Evolutionary conservation across 192 early-diverging fungal genomes (phyloP).

Genomic region (Dissophora ornata): DNA sequence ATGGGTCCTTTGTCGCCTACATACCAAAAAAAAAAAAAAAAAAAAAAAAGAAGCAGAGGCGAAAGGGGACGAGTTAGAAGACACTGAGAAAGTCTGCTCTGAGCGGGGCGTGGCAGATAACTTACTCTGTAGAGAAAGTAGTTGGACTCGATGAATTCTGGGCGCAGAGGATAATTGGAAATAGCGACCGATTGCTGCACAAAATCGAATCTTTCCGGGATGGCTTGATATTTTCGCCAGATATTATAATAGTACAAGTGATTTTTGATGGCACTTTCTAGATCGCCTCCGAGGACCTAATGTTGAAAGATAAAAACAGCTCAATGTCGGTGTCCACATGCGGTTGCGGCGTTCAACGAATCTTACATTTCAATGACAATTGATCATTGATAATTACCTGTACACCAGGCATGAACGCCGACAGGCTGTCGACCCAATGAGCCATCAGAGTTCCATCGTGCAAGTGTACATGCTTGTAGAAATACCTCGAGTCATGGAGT

Average conservation of each 20-base stretch:
- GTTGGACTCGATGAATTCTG: constrained; percentile 95
- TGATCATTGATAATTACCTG: constrained; percentile 66
- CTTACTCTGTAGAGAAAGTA: constrained; percentile 85
- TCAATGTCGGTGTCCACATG: not conserved
- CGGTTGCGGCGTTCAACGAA: no score
- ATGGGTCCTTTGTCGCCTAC: constrained; percentile 87
- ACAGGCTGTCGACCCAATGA: constrained; percentile 88
- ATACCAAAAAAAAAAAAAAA: not conserved
- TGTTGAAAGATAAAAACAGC: not conserved
- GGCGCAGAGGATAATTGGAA: constrained; percentile 84
- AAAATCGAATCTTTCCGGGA: constrained; percentile 93
- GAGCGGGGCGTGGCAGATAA: no score
- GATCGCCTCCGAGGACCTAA: constrained; percentile 86
- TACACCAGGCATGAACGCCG: constrained; percentile 92
- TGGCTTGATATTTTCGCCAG: constrained; percentile 84
- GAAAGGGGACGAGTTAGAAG: no score
- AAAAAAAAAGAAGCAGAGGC: constrained; percentile 2
- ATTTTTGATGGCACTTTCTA: constrained; percentile 82
- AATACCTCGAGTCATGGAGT: constrained; percentile 75
- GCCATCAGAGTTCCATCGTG: constrained; percentile 69
- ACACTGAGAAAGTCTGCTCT: no score
- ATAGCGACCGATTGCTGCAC: constrained; percentile 70
- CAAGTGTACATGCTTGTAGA: constrained; percentile 93
- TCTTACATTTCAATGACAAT: not conserved
- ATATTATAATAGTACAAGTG: constrained; percentile 89